Percentiles rank a stretch among this genome's conserved stretches.
phyloP scores from a whole-genome alignment of 257 asterid species.

The Solanum phureja region DNA sequence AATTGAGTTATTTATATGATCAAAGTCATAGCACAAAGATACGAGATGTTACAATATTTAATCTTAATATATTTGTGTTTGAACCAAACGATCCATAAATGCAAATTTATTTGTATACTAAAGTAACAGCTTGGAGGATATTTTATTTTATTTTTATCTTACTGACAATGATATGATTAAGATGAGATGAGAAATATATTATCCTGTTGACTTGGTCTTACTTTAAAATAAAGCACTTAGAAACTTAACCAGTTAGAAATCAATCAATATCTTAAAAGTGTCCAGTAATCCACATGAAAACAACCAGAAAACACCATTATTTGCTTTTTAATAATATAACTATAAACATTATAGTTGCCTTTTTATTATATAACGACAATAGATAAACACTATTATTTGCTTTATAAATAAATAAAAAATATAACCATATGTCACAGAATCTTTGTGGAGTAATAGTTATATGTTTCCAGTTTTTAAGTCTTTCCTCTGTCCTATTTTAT shows the following conservation, averaged over 20 bases:
- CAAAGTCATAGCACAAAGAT: no score
- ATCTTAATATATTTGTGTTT: no score
- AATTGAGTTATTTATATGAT: not conserved
- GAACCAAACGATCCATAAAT: no score
- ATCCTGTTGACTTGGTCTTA: not conserved
- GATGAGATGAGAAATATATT: not conserved
- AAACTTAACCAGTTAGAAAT: not conserved
- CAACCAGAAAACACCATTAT: slow-evolving; percentile 13
- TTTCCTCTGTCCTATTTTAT: no score
- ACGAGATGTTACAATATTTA: no score
- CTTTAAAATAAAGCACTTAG: not conserved
- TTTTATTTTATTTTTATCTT: not conserved
- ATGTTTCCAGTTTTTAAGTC: no score
- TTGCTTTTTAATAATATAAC: not conserved
- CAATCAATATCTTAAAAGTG: not conserved
- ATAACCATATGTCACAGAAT: no score
- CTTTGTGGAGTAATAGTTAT: no score
- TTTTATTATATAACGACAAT: not conserved
- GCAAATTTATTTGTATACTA: no score
- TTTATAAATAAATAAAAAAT: not conserved
- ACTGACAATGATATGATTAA: not conserved
- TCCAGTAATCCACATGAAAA: not conserved
- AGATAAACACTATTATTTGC: not conserved
- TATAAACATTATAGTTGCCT: not conserved
- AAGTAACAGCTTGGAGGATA: not conserved